phyloP scores from a whole-genome alignment of 306 rosid species.

The Echinosophora koreensis region DNA sequence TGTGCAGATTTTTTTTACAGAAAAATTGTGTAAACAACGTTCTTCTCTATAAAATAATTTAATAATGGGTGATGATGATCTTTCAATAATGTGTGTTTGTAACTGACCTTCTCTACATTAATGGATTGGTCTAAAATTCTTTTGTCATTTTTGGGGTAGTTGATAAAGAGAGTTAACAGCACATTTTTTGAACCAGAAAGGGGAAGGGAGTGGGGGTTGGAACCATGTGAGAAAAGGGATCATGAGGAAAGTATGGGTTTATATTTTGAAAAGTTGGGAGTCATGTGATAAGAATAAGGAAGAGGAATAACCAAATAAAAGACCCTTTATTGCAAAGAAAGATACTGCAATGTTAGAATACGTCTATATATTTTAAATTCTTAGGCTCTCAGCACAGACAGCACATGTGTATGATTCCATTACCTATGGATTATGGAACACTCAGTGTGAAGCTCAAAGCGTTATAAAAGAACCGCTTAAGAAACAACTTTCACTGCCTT shows the following conservation, averaged over 20 bases:
- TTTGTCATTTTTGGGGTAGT: constrained; percentile 40
- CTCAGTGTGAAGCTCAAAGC: constrained; percentile 45
- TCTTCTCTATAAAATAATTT: too few relatives aligned
- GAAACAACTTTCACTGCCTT: constrained; percentile 49
- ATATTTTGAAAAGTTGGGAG: constrained; percentile 42
- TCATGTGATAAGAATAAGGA: constrained; percentile 56
- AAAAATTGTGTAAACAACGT: too few relatives aligned
- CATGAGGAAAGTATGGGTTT: constrained; percentile 40
- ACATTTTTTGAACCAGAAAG: constrained; percentile 36
- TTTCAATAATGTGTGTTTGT: not conserved
- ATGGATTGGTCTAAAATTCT: constrained; percentile 14
- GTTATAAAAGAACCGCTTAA: constrained; percentile 44
- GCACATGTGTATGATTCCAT: constrained; percentile 54
- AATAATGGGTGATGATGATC: not conserved
- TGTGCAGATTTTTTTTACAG: not conserved
- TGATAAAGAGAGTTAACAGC: constrained; percentile 34
- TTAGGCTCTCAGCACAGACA: constrained; percentile 34
- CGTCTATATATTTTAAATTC: constrained; percentile 35
- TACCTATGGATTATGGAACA: constrained; percentile 38
- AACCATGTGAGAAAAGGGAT: constrained; percentile 57
- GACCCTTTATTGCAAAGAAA: constrained; percentile 29
- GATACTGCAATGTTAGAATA: constrained; percentile 1
- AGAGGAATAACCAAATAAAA: constrained; percentile 11
- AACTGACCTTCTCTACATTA: constrained; percentile 9
- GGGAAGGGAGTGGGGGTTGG: constrained; percentile 36